A percentile compares a stretch with the other conserved stretches of the same genome.
phyloP scores from a whole-genome alignment of 1,139 yeast species.

The Entelexis paramagnoliae region DNA sequence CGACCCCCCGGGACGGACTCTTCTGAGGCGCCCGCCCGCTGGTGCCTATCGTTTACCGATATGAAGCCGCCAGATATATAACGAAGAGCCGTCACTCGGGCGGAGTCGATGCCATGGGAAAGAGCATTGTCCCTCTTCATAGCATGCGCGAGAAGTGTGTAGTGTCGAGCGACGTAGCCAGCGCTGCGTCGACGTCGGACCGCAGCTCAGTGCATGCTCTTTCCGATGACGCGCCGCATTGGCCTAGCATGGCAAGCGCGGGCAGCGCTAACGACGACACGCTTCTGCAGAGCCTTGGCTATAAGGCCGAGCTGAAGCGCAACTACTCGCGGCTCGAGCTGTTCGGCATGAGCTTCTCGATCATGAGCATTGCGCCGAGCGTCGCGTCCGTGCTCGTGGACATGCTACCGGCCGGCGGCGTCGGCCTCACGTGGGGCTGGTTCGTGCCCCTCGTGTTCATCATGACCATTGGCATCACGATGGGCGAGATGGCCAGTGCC shows the following conservation, averaged over 20 bases:
- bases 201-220: too few species aligned
- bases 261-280: slow-evolving; percentile 26
- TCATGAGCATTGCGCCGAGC: slow-evolving; percentile 61
- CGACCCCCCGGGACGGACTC: too few species aligned
- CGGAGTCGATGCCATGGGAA: too few species aligned
- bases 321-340: slow-evolving; percentile 56
- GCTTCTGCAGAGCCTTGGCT: slow-evolving; percentile 42
- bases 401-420: slow-evolving; percentile 45
- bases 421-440: slow-evolving; percentile 61
- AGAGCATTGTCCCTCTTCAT: too few species aligned
- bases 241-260: too few species aligned
- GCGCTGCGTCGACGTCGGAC: too few species aligned
- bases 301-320: slow-evolving; percentile 61
- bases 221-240: neutral
- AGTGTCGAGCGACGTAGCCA: too few species aligned
- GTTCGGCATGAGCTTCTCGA: slow-evolving; percentile 50
- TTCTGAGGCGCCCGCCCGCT: too few species aligned
- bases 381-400: slow-evolving; percentile 38
- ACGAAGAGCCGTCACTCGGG: too few species aligned
- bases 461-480: slow-evolving; percentile 41
- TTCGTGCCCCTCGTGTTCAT: slow-evolving; percentile 43
- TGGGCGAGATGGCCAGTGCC: slow-evolving; percentile 54
- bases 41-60: too few species aligned
- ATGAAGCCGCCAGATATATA: too few species aligned
- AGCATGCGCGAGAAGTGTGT: too few species aligned